Evolutionary conservation across 1,139 yeast species (phyloP).

Genomic region (Suhomyces taliae): DNA sequence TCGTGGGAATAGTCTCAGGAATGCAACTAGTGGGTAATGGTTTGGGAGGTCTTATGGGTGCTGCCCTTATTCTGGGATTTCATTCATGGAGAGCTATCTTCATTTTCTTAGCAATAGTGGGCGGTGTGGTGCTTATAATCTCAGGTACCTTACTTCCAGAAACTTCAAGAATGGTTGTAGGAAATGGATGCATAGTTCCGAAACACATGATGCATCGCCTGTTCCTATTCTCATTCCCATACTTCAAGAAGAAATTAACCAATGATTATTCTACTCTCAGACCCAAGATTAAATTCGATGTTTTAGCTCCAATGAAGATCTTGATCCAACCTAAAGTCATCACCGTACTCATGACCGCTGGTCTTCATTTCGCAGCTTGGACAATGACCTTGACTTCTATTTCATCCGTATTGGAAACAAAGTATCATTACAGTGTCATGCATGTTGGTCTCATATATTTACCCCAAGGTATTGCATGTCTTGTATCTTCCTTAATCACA

Average conservation of each 20-base stretch:
- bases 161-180: slow-evolving; percentile 37
- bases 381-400: slow-evolving; percentile 36
- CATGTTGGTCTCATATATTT: slow-evolving; percentile 40
- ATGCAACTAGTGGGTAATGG: slow-evolving; percentile 41
- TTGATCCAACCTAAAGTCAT: slow-evolving; percentile 25
- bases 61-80: slow-evolving; percentile 31
- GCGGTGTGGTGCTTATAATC: slow-evolving; percentile 30
- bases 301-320: slow-evolving; percentile 32
- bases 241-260: slow-evolving; percentile 24
- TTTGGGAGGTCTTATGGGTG: slow-evolving; percentile 42
- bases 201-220: slow-evolving; percentile 20
- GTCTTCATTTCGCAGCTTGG: slow-evolving; percentile 40
- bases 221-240: slow-evolving; percentile 26
- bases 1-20: slow-evolving; percentile 40
- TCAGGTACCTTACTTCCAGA: slow-evolving; percentile 33
- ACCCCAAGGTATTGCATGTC: slow-evolving; percentile 39
- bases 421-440: slow-evolving; percentile 34
- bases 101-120: slow-evolving; percentile 38
- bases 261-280: slow-evolving; percentile 30
- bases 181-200: slow-evolving; percentile 40
- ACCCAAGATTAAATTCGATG: slow-evolving; percentile 20
- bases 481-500: slow-evolving; percentile 30
- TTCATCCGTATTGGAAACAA: slow-evolving; percentile 30
- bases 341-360: slow-evolving; percentile 30
- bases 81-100: slow-evolving; percentile 41